Evolutionary conservation across 2,329 filamentous ascomycete genomes (phyloP).

Genomic region (Paraconiothyrium brasiliense): DNA sequence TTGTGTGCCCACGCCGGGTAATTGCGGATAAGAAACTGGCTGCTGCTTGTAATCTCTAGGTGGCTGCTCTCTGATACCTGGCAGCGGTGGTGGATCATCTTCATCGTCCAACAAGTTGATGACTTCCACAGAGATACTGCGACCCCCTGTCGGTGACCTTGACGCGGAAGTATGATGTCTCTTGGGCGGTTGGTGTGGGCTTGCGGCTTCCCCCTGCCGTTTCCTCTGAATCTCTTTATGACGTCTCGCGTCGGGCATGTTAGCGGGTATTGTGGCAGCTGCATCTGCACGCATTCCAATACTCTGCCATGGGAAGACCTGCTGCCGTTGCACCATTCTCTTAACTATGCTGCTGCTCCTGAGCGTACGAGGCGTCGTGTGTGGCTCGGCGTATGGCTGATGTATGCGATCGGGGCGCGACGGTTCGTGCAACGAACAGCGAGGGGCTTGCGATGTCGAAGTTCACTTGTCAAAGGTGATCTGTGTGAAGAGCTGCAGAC

Average conservation of each 20-base stretch:
- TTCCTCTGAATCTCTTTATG: slow-evolving; percentile 16
- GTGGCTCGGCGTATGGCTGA: neutral
- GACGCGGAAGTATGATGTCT: neutral
- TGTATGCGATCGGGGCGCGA: neutral
- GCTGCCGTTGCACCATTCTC: slow-evolving; percentile 13
- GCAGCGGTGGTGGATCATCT: neutral
- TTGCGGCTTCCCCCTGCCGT: slow-evolving; percentile 17
- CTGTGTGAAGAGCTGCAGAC: neutral
- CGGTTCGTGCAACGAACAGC: neutral
- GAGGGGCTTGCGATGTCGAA: neutral
- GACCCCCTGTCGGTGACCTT: neutral
- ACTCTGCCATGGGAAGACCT: slow-evolving; percentile 17
- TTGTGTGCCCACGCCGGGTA: slow-evolving; percentile 21
- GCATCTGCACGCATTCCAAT: slow-evolving; percentile 12
- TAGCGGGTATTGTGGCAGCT: slow-evolving; percentile 2
- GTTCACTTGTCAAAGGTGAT: neutral
- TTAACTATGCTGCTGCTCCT: neutral
- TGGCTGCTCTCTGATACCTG: neutral
- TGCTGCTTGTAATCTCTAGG: too few species aligned
- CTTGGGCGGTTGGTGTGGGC: slow-evolving; percentile 8
- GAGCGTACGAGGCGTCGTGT: too few species aligned
- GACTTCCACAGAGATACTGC: slow-evolving; percentile 4
- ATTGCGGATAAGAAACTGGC: neutral
- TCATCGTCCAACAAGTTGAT: slow-evolving; percentile 16
- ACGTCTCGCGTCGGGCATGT: neutral